These are phyloP conservation scores for Cladophialophora carrionii DNA, from an alignment of 2,329 filamentous ascomycete genomes.

Conservation along the genomic window DNA sequence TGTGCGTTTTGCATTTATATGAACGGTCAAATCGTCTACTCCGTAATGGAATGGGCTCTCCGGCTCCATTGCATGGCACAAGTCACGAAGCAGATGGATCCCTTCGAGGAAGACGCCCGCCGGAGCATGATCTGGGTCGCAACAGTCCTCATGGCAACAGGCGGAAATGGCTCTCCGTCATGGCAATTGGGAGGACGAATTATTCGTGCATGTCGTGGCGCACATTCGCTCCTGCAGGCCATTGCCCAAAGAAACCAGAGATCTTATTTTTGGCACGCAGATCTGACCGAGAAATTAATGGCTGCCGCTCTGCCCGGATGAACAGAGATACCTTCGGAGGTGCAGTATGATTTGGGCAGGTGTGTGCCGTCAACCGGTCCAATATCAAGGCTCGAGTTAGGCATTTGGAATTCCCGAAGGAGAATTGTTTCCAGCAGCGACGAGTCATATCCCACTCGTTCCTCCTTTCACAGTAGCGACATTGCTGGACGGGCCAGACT, in stretches of 20 bases:
- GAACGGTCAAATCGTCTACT: slow-evolving; percentile 14
- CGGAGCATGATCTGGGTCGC: slow-evolving; percentile 18
- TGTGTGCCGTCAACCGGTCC: slow-evolving; percentile 3
- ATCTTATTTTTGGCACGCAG: slow-evolving; percentile 22
- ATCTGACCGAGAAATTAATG: slow-evolving; percentile 16
- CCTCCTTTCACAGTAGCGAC: background rate
- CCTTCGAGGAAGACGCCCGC: slow-evolving; percentile 4
- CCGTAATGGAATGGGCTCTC: slow-evolving; percentile 19
- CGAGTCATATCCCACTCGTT: background rate
- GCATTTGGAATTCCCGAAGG: slow-evolving; percentile 10
- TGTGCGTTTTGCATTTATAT: slow-evolving; percentile 19
- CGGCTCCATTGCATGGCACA: slow-evolving; percentile 16
- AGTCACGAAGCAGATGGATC: slow-evolving; percentile 8
- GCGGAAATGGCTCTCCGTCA: slow-evolving; percentile 15
- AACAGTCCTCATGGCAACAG: slow-evolving; percentile 16
- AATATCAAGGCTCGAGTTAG: background rate
- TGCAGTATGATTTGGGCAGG: slow-evolving; percentile 17
- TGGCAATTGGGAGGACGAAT: slow-evolving; percentile 18
- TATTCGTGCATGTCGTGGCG: slow-evolving; percentile 4
- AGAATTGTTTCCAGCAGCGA: background rate
- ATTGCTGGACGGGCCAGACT: background rate
- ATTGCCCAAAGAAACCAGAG: slow-evolving; percentile 11
- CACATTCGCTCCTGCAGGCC: background rate
- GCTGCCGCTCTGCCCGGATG: slow-evolving; percentile 2
- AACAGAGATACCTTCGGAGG: slow-evolving; percentile 11